These are phyloP conservation scores for Ambrosiella xylebori DNA, from an alignment of 2,329 filamentous ascomycete genomes.

Conservation along the genomic window DNA sequence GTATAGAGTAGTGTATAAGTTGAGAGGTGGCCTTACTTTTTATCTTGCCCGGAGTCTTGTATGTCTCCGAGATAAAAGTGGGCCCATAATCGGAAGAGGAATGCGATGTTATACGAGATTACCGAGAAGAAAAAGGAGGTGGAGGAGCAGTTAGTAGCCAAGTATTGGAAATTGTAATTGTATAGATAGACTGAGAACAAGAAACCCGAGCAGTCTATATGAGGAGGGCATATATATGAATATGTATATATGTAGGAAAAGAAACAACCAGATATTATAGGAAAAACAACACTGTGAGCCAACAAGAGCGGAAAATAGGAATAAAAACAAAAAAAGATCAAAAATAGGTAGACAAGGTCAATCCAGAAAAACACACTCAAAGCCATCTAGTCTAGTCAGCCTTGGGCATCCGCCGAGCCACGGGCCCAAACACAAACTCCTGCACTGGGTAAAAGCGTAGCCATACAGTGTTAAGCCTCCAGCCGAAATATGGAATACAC, in stretches of 20 bases:
- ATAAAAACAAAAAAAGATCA: background rate
- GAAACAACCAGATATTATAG: background rate
- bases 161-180: background rate
- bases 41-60: too few species aligned
- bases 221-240: background rate
- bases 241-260: background rate
- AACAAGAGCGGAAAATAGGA: background rate
- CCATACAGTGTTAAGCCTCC: slow-evolving; percentile 18
- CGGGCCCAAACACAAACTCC: slow-evolving; percentile 17
- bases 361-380: background rate
- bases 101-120: too few species aligned
- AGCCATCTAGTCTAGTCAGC: background rate
- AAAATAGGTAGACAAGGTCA: background rate
- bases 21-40: too few species aligned
- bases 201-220: background rate
- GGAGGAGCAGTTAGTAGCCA: too few species aligned
- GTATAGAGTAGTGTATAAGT: too few species aligned
- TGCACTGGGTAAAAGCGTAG: slow-evolving; percentile 18
- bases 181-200: background rate
- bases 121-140: too few species aligned
- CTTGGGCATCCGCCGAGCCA: slow-evolving; percentile 9
- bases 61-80: too few species aligned
- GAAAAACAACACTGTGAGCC: background rate
- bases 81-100: too few species aligned
- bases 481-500: slow-evolving; percentile 20